Evolutionary conservation across 2,329 filamentous ascomycete genomes (phyloP).

Genomic region (Claviceps quebecensis): DNA sequence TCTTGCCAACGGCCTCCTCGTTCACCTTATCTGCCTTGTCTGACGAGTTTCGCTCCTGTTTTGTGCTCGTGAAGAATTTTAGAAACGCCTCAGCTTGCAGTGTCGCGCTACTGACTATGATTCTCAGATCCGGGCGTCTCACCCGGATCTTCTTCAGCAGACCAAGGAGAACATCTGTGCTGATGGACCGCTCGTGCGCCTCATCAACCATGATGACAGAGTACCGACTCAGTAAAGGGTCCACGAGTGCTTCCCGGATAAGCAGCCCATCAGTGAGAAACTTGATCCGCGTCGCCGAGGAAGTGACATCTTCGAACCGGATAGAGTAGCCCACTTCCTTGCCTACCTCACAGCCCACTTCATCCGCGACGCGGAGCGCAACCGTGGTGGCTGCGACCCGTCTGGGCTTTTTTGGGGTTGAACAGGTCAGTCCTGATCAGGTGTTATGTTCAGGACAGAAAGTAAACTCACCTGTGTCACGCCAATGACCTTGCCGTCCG

Average conservation of each 20-base stretch:
- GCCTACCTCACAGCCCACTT: constrained; percentile 72
- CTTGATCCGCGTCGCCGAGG: constrained; percentile 73
- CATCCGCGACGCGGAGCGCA: constrained; percentile 76
- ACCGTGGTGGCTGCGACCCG: constrained; percentile 86
- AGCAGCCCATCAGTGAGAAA: constrained; percentile 90
- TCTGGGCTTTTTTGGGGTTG: constrained; percentile 46
- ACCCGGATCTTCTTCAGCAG: constrained; percentile 81
- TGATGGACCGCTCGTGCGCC: constrained; percentile 85
- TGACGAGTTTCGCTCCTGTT: constrained; percentile 21
- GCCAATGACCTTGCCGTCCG: constrained; percentile 67
- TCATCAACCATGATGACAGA: constrained; percentile 97
- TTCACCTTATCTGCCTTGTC: constrained; percentile 12
- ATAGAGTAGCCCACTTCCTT: constrained; percentile 92
- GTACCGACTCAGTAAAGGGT: constrained; percentile 80
- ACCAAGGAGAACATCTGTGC: constrained; percentile 80
- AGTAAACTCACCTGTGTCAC: constrained; percentile 65
- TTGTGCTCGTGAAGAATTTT: constrained; percentile 50
- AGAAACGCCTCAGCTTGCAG: constrained; percentile 79
- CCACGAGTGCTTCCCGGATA: constrained; percentile 81
- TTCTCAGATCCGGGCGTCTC: constrained; percentile 65
- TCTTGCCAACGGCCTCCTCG: constrained; percentile 24
- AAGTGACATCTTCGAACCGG: constrained; percentile 82
- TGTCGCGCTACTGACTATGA: constrained; percentile 88
- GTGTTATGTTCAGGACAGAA: not conserved
- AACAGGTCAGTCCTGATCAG: not conserved